Base-by-base conservation (phyloP, 257 asterid species). In the Penstemon eatonii region DNA sequence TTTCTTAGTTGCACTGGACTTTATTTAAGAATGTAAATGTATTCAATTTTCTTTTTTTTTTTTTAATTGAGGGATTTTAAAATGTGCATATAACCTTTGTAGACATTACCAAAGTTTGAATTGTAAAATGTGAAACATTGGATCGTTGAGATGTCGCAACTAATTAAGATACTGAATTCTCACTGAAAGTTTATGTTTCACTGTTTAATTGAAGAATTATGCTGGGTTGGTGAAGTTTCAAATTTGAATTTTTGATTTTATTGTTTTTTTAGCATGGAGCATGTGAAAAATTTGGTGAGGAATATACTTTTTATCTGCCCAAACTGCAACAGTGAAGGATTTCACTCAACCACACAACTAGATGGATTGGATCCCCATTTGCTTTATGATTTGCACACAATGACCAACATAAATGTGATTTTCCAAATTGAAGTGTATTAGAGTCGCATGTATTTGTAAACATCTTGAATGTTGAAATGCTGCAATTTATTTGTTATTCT, bases 401-500 rank as follows among this genome's bases (percentile, higher is more conserved):
- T 25, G 33, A 2, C 33, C 33, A 25, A 25, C 33, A 25, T 25
- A 25, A 25, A 25, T 25, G 33, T 25, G 33, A 25, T 25, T 25
- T 25, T 25, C 33, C 33, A 25, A 65, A 6, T 55, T 51, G 25
- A 18, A 39, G 8, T 44, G 57, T 9, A 58, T 42, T 57, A 47
- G 58, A 38, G 43, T 40, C 43, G 5, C 43, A 59, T 38, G 60
- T 43, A 44, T 19, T n/a, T 63, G 8, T 39, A 44, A 49, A 73
- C 44, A 57, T 63, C 46, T 52, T 52, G 65, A 56, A 43, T 9
- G 45, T 58, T 44, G 53, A 40, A 66, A 43, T 62, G 9, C 36
- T 49, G 67, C 63, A 65, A 60, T 66, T 50, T 51, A 43, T 55
- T 54, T 52, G 42, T 58, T 66, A 51, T 38, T 42, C 0, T 59